Base-by-base conservation (phyloP, 139 green algal genomes). In the Tetraselmis chui region DNA sequence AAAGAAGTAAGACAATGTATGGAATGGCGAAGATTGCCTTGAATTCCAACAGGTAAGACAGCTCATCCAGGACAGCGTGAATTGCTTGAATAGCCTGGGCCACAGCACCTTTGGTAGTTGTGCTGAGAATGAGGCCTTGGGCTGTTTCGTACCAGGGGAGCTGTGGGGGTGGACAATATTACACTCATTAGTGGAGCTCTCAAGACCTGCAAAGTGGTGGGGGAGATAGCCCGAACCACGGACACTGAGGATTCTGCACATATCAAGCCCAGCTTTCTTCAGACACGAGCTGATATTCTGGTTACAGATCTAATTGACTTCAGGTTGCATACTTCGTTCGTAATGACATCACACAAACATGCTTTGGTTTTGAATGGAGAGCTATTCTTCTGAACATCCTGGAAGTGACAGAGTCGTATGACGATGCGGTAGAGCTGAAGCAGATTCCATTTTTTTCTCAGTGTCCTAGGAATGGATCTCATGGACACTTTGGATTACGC, bases 251-350 rank as follows among this genome's bases (percentile, higher is more conserved):
- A 67, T 45, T 23, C n/a, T 80, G 80, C 79, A 26, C 76, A 81
- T 76, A 31, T 77, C 59, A 75, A 84, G 58, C 32, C 27, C 2
- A 59, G 5, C 0, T 76, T 77, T 75, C 81, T 78, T 27, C 67
- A 32, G 59, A 22, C 29, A 2, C 76, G 77, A 1, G 90, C 90
- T 25, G 86, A 91, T 67, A 31, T 94, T 29, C 77, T 94, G 23
- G 84, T 94, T 2, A 91, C 87, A 0, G 90, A 94, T 82, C 76
- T 91, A 59, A 26, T 94, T 18, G 90, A 94, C 81, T 84, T 94
- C 79, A 83, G 86, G 86, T 87, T 28, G n/a, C n/a, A n/a, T n/a
- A n/a, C n/a, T n/a, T n/a, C n/a, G n/a, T n/a, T n/a, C n/a, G n/a
- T n/a, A n/a, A n/a, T n/a, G n/a, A n/a, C n/a, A n/a, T n/a, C n/a